Evolutionary conservation across 2,329 filamentous ascomycete genomes (phyloP).

Genomic region (Eutypella sp.): DNA sequence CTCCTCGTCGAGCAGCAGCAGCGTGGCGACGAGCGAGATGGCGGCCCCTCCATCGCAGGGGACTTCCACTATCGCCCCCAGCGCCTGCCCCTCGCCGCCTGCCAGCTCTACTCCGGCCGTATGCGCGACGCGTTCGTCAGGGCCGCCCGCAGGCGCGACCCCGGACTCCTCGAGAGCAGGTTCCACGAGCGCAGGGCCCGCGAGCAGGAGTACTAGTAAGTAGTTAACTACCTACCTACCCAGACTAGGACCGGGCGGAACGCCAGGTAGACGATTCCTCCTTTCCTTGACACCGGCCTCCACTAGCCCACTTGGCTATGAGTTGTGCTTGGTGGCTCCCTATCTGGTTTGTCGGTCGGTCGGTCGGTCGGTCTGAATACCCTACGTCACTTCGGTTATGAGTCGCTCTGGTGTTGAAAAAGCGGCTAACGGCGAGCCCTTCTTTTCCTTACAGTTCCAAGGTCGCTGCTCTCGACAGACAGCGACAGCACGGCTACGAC

Average conservation of each 20-base stretch:
- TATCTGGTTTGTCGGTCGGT: too few species aligned
- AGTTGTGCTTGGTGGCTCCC: too few species aligned
- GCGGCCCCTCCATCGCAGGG: constrained; percentile 46
- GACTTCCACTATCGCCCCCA: constrained; percentile 61
- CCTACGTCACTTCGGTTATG: too few species aligned
- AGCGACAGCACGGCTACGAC: constrained; percentile 21
- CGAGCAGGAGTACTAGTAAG: constrained; percentile 50
- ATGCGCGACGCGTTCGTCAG: constrained; percentile 72
- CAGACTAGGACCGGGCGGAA: too few species aligned
- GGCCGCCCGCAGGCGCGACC: constrained; percentile 62
- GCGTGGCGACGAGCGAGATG: too few species aligned
- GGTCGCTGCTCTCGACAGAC: constrained; percentile 38
- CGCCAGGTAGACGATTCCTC: too few species aligned
- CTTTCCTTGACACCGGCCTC: not conserved
- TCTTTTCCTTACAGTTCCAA: constrained; percentile 30
- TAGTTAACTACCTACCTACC: too few species aligned
- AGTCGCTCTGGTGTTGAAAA: not conserved
- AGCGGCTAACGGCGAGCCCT: not conserved
- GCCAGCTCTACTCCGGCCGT: constrained; percentile 73
- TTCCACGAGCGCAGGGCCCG: constrained; percentile 55
- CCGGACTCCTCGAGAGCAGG: constrained; percentile 54
- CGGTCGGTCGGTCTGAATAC: too few species aligned
- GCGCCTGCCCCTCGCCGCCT: constrained; percentile 51
- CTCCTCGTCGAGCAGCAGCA: not conserved
- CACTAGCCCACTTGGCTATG: not conserved